These are phyloP conservation scores for Venturia asperata DNA, from an alignment of 2,329 filamentous ascomycete genomes.

Conservation along the genomic window DNA sequence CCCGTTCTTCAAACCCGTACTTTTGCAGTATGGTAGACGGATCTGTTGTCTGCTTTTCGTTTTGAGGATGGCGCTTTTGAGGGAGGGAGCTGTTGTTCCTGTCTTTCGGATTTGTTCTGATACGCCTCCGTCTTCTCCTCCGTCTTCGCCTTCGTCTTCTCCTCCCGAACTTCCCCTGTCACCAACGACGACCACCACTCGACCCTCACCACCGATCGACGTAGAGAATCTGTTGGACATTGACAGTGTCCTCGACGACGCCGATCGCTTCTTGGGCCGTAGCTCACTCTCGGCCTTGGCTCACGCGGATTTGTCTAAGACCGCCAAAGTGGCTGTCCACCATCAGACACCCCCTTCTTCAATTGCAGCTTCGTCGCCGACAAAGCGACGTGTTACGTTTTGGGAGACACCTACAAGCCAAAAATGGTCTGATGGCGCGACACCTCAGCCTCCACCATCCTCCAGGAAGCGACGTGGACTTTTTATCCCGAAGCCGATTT, in stretches of 20 bases:
- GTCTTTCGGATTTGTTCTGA: not conserved
- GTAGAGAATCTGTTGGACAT: not conserved
- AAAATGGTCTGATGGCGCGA: constrained; percentile 3
- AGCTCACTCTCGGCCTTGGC: constrained; percentile 34
- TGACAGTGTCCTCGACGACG: constrained; percentile 31
- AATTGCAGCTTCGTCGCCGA: constrained; percentile 4
- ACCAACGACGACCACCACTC: not conserved
- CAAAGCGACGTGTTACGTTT: constrained; percentile 7
- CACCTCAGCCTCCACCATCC: not conserved
- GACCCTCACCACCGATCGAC: constrained; percentile 6
- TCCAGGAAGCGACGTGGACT: not conserved
- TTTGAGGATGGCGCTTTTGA: not conserved
- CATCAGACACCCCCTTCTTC: constrained; percentile 39
- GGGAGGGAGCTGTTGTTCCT: not conserved
- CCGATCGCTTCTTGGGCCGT: constrained; percentile 38
- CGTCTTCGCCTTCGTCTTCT: constrained; percentile 9
- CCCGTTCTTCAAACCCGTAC: too few species aligned
- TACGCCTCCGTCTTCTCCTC: constrained; percentile 11
- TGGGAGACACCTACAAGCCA: not conserved
- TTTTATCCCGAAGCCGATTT: not conserved
- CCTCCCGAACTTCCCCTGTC: not conserved
- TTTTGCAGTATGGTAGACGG: not conserved
- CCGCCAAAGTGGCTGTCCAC: constrained; percentile 24
- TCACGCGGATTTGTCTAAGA: constrained; percentile 22
- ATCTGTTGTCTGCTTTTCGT: not conserved